Conservation (phyloP, 495 filamentous ascomycete genomes). For the Penicillium chermesinum region DNA sequence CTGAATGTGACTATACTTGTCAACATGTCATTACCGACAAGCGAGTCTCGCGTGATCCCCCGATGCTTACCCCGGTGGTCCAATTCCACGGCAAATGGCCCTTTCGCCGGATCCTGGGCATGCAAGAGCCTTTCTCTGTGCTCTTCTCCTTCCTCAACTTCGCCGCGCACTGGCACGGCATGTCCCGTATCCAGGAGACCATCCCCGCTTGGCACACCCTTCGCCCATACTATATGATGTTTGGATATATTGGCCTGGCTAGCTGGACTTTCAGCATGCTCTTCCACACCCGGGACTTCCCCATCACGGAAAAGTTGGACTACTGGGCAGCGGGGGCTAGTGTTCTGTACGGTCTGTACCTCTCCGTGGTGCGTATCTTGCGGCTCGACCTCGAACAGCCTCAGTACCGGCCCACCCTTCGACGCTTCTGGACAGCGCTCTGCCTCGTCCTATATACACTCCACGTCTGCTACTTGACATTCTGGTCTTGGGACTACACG, state of each 20-base stretch:
- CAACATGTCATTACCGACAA: slow-evolving; percentile 84
- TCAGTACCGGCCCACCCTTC: slow-evolving; percentile 48
- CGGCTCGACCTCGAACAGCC: slow-evolving; percentile 64
- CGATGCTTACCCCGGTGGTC: slow-evolving; percentile 60
- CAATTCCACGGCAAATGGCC: slow-evolving; percentile 99
- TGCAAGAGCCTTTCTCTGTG: slow-evolving; percentile 92
- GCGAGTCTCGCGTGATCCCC: slow-evolving; percentile 60
- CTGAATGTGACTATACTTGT: slow-evolving; percentile 97
- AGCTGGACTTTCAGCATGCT: slow-evolving; percentile 85
- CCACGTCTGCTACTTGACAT: slow-evolving; percentile 79
- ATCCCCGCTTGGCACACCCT: slow-evolving; percentile 72
- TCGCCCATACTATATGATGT: slow-evolving; percentile 70
- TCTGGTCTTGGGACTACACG: slow-evolving; percentile 86
- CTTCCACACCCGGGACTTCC: slow-evolving; percentile 87
- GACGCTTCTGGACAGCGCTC: slow-evolving; percentile 67
- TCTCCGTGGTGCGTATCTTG: slow-evolving; percentile 73
- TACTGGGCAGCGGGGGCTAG: slow-evolving; percentile 92
- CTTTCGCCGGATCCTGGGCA: slow-evolving; percentile 79
- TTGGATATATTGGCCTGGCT: slow-evolving; percentile 75
- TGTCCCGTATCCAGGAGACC: slow-evolving; percentile 58
- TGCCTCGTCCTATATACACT: slow-evolving; percentile 66
- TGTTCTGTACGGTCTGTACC: slow-evolving; percentile 87
- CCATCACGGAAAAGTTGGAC: slow-evolving; percentile 83
- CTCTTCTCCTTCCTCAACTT: slow-evolving; percentile 90
- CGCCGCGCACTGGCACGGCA: slow-evolving; percentile 76